phyloP scores from a whole-genome alignment of 371 early-diverging fungal genomes.

The Mucor velutinosus region DNA sequence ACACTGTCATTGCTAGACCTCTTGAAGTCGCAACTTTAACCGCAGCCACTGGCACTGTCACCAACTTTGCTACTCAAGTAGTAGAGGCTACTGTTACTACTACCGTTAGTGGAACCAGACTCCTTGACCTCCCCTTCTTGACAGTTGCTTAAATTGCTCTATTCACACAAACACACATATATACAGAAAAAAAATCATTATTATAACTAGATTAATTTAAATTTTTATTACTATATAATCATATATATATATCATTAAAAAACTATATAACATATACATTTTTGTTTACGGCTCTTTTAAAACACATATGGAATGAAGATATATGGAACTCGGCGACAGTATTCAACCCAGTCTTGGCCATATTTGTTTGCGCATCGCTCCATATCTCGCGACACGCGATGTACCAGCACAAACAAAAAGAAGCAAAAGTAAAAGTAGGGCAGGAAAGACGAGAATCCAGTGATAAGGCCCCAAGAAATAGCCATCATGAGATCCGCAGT shows the following conservation, averaged over 20 bases:
- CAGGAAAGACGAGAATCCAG: conserved; percentile 73
- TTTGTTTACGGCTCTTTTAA: conserved; percentile 21
- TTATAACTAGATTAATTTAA: conserved; percentile 10
- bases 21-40: neutral
- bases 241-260: conserved; percentile 5
- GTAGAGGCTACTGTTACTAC: neutral
- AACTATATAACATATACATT: neutral
- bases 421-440: conserved; percentile 88
- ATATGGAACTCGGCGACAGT: conserved; percentile 77
- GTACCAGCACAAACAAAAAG: conserved; percentile 77
- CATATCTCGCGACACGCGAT: conserved; percentile 83
- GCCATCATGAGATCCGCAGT: conserved; percentile 85
- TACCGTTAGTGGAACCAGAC: neutral
- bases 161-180: neutral
- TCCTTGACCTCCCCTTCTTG: conserved; percentile 11
- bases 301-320: conserved; percentile 75
- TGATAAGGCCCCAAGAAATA: conserved; percentile 78
- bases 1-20: conserved; percentile 3
- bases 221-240: conserved; percentile 2
- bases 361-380: conserved; percentile 82
- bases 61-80: neutral
- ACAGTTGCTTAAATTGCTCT: conserved; percentile 6
- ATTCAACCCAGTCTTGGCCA: conserved; percentile 84
- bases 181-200: neutral
- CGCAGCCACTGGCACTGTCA: neutral